These are phyloP conservation scores for Mallotus nudiflorus DNA, from an alignment of 345 rosid species.

Conservation along the genomic window DNA sequence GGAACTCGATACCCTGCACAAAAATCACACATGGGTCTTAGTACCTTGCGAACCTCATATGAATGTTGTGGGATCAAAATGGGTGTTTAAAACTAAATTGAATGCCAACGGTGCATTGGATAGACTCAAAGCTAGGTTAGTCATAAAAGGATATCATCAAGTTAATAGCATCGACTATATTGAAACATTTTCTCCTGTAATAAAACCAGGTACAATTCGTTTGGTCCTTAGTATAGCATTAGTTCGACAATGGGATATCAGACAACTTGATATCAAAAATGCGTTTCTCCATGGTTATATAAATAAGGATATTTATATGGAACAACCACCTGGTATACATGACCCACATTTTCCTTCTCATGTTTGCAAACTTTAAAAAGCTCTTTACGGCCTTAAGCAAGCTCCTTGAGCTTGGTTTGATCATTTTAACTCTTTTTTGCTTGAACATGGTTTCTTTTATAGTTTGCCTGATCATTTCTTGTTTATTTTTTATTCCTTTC, in stretches of 20 bases:
- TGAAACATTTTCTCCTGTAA: not conserved
- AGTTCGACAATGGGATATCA: not conserved
- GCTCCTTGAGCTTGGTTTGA: not conserved
- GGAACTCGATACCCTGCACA: no score
- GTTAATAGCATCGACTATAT: not conserved
- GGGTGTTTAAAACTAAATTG: slow-evolving; percentile 1
- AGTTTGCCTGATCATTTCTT: not conserved
- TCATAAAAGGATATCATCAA: not conserved
- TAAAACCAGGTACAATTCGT: not conserved
- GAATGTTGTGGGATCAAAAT: slow-evolving; percentile 2
- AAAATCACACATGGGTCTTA: not conserved
- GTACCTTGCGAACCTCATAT: not conserved
- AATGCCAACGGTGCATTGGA: not conserved
- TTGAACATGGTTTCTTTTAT: not conserved
- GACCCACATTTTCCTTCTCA: not conserved
- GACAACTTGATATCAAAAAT: not conserved
- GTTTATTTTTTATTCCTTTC: not conserved
- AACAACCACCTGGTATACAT: not conserved
- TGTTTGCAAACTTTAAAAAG: not conserved
- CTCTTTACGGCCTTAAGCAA: not conserved
- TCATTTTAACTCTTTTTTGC: not conserved
- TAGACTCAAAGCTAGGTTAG: not conserved
- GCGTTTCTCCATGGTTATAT: not conserved
- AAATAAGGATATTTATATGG: not conserved
- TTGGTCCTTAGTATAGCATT: not conserved